phyloP scores from a whole-genome alignment of 345 rosid species.

The Noccaea caerulescens region DNA sequence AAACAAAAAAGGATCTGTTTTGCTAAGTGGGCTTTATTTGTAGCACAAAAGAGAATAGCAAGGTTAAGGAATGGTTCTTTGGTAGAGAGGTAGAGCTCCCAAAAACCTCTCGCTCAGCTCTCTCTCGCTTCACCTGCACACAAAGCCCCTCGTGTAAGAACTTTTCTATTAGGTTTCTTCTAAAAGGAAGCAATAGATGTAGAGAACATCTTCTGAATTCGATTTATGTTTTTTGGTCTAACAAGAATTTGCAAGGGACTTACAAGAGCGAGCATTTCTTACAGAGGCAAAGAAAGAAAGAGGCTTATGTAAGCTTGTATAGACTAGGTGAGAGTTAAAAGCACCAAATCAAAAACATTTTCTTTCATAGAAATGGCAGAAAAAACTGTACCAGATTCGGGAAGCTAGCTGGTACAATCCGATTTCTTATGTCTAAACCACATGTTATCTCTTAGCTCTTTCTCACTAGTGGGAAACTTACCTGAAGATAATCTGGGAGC shows the following conservation, averaged over 20 bases:
- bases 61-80: conserved; percentile 75
- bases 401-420: background rate
- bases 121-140: conserved; percentile 77
- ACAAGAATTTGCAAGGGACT: conserved; percentile 41
- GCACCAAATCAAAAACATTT: background rate
- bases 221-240: no score
- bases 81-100: conserved; percentile 90
- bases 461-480: no score
- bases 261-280: conserved; percentile 86
- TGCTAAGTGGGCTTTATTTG: background rate
- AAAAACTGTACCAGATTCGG: background rate
- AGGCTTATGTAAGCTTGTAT: background rate
- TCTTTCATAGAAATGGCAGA: background rate
- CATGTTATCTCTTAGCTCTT: no score
- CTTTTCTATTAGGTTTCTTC: background rate
- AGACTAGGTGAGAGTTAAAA: background rate
- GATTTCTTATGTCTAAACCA: no score
- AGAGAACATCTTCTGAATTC: no score
- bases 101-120: conserved; percentile 83
- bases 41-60: conserved; percentile 17
- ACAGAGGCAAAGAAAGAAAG: no score
- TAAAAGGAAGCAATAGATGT: no score
- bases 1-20: background rate
- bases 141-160: background rate
- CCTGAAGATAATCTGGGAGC: no score